Conservation (phyloP, 208 protist species). For the Plasmodiophora brassicae region DNA sequence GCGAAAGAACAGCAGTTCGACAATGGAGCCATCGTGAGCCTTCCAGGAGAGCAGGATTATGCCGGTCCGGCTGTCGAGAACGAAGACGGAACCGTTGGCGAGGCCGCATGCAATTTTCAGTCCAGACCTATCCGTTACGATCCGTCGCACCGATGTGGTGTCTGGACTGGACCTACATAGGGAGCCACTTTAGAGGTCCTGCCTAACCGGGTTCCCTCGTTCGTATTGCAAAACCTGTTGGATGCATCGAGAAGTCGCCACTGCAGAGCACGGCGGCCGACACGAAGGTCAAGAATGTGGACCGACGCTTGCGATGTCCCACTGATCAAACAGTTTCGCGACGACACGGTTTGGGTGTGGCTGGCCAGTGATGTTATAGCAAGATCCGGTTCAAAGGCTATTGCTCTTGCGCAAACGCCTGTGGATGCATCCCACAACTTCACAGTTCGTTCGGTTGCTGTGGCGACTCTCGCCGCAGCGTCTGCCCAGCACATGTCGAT, state of each 20-base stretch:
- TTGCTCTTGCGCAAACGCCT: neutral
- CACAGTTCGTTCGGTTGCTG: neutral
- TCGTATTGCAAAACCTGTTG: neutral
- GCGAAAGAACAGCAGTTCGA: constrained; percentile 1
- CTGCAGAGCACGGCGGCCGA: neutral
- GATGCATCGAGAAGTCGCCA: neutral
- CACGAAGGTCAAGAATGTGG: neutral
- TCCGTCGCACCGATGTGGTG: neutral
- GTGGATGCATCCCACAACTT: neutral
- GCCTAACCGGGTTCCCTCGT: too few relatives aligned
- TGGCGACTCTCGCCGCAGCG: neutral
- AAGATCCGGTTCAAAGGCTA: too few relatives aligned
- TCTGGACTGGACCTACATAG: too few relatives aligned
- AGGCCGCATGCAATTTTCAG: neutral
- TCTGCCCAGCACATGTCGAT: neutral
- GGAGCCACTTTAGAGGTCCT: too few relatives aligned
- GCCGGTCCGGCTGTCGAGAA: neutral
- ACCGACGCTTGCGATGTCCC: neutral
- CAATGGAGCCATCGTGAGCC: neutral
- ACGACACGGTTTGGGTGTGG: too few relatives aligned
- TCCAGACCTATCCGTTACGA: neutral
- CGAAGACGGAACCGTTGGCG: neutral
- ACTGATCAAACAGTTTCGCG: neutral
- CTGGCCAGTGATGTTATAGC: too few relatives aligned
- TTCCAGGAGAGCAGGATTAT: constrained; percentile 7